Evolutionary conservation across 257 asterid genomes (phyloP).

Genomic region (Solanum clarkiae): DNA sequence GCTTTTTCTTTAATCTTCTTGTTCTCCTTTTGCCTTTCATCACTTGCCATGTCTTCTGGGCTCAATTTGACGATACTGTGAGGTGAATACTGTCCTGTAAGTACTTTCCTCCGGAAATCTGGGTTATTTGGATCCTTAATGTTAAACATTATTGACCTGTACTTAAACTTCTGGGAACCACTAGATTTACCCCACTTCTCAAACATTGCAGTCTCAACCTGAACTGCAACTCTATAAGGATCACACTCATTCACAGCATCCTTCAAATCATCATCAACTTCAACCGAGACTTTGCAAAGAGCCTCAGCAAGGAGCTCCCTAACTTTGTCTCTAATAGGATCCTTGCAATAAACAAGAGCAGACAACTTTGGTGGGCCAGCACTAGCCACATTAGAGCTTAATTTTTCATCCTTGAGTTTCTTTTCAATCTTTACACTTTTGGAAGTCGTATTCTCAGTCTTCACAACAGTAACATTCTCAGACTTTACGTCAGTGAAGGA

Average conservation of each 20-base stretch:
- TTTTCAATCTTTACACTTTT: constrained; percentile 22
- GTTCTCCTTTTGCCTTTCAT: constrained; percentile 52
- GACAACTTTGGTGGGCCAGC: constrained; percentile 20
- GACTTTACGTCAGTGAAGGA: constrained; percentile 15
- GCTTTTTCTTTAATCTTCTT: constrained; percentile 72
- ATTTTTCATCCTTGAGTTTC: constrained; percentile 32
- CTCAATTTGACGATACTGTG: constrained; percentile 30
- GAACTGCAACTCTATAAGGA: constrained; percentile 44
- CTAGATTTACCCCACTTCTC: constrained; percentile 34
- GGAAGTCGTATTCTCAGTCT: constrained; percentile 7
- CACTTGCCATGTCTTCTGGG: constrained; percentile 91
- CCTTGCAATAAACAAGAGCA: constrained; percentile 25
- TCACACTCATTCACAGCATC: constrained; percentile 39
- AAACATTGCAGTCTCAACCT: constrained; percentile 31
- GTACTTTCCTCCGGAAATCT: constrained; percentile 62
- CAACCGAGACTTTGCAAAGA: constrained; percentile 21
- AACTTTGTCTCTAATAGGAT: constrained; percentile 28
- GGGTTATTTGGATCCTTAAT: constrained; percentile 39
- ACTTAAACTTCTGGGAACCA: constrained; percentile 30
- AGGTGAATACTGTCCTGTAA: constrained; percentile 51
- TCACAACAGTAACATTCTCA: constrained; percentile 19
- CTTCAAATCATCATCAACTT: constrained; percentile 27
- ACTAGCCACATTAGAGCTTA: constrained; percentile 9
- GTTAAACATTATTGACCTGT: constrained; percentile 38
- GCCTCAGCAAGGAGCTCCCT: constrained; percentile 32